Evolutionary conservation across 352 stramenopile genomes (phyloP), one percentile per base, ranked within the genome.

Genomic region (Phytophthora capsici): DNA sequence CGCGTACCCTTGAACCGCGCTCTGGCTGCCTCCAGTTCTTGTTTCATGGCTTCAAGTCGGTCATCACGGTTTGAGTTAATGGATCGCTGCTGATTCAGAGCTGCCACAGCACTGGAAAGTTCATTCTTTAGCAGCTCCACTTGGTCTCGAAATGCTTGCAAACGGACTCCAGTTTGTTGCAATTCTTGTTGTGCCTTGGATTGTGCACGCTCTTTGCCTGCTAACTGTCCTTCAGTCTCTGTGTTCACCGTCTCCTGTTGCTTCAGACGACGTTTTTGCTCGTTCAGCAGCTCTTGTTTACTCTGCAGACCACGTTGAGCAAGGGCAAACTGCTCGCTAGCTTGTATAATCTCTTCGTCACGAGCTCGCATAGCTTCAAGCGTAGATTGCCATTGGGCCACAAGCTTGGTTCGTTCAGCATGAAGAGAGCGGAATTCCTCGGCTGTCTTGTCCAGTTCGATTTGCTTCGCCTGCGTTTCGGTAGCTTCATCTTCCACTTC

Each of bases 401-500:
- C 85, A 14, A 99, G 90, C 63, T 97, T 84, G 51, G 98, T 93
- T 30, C 95, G 84, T 76, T 99, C 96, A 44, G 88, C 80, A 63
- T 99, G 96, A 37, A 98, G 84, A 51, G 78, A 82, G 17, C 91
- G 91, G 62, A 99, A 99, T 52, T 98, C 93, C 19, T 98, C 87
- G 0, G 95, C 94, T 1, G 96, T 97, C 68, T 97, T 97, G 71
- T 98, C 95, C 12, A 99, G 75, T 69, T 99, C 96, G 48, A 98
- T 98, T 77, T 99, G 94, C 58, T 97, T 97, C 6, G 93, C 92
- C 47, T 97, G 88, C n/a, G 93, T 98, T 64, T 98, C 94, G 1
- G 93, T 98, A 2, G 84, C 80, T 61, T 94, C 86, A 45, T 90
- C 79, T 36, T 92, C 86, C n/a, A 89, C 78, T 26, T 77, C 66